A percentile compares a stretch with the other conserved stretches of the same genome.
phyloP scores from a whole-genome alignment of 2,329 filamentous ascomycete species.

The Phialocephala sp. region DNA sequence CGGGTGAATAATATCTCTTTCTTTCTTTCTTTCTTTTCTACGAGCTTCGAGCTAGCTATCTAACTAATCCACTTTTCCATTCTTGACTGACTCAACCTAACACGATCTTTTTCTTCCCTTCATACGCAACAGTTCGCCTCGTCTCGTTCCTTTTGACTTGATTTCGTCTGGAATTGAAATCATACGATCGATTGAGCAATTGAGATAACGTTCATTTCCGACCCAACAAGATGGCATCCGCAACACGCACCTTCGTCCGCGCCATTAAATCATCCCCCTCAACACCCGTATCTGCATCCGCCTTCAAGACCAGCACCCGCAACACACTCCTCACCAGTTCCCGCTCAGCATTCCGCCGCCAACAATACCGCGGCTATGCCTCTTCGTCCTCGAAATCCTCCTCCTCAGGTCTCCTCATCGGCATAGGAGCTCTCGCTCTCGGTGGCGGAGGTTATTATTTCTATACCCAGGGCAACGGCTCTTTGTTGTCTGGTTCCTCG shows the following conservation, averaged over 20 bases:
- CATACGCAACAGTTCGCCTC: neutral
- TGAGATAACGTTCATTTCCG: neutral
- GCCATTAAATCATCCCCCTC: conserved; percentile 44
- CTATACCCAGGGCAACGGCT: conserved; percentile 61
- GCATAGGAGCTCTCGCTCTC: conserved; percentile 62
- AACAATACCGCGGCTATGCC: conserved; percentile 80
- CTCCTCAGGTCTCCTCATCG: conserved; percentile 60
- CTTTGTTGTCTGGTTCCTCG: conserved; percentile 43
- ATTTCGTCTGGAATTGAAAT: too few relatives aligned
- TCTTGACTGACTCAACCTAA: neutral
- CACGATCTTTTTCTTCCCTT: neutral
- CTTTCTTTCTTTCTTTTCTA: neutral
- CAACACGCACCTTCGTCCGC: conserved; percentile 47
- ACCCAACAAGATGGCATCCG: conserved; percentile 44
- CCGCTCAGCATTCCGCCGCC: conserved; percentile 74
- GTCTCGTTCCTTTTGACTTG: neutral
- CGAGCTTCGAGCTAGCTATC: neutral
- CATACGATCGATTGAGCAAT: neutral
- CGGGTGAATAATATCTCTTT: too few relatives aligned
- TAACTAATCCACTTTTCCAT: neutral
- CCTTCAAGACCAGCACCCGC: conserved; percentile 64
- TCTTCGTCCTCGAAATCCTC: conserved; percentile 69
- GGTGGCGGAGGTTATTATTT: conserved; percentile 71
- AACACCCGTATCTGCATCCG: conserved; percentile 43
- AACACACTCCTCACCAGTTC: conserved; percentile 62